These are phyloP conservation scores for Pseudopyricularia javanii DNA, from an alignment of 2,329 filamentous ascomycete genomes.

Conservation along the genomic window DNA sequence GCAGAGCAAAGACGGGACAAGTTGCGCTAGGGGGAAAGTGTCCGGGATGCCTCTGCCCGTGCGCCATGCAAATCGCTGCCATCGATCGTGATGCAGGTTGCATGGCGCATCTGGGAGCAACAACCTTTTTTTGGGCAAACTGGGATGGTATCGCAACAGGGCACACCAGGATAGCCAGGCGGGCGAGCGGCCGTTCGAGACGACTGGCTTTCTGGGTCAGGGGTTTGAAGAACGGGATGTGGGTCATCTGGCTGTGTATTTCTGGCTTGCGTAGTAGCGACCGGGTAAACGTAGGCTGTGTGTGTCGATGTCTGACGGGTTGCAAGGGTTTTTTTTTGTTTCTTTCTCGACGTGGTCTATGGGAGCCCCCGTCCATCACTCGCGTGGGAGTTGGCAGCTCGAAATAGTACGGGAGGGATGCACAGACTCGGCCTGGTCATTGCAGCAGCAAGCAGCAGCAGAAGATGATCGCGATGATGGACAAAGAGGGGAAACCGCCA, in stretches of 20 bases:
- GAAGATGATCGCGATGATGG: no score
- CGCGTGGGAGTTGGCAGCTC: not conserved
- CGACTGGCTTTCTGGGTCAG: not conserved
- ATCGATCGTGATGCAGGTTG: not conserved
- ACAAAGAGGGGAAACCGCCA: no score
- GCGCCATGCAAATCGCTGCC: not conserved
- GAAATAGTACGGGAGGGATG: no score
- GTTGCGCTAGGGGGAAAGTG: not conserved
- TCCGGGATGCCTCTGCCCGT: not conserved
- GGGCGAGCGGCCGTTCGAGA: not conserved
- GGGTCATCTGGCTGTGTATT: no score
- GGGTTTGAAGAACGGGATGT: no score
- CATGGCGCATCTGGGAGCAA: not conserved
- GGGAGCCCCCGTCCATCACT: not conserved
- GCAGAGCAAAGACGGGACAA: not conserved
- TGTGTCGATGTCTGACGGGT: not conserved
- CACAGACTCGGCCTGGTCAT: no score
- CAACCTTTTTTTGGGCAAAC: not conserved
- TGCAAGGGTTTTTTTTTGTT: not conserved
- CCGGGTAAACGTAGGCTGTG: not conserved
- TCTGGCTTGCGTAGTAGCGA: no score
- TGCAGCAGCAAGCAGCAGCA: no score
- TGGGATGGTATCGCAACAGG: not conserved
- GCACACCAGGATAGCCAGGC: not conserved
- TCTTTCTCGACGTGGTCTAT: not conserved